Conservation (phyloP, 2,329 filamentous ascomycete genomes). For the Aspergillus sp. region DNA sequence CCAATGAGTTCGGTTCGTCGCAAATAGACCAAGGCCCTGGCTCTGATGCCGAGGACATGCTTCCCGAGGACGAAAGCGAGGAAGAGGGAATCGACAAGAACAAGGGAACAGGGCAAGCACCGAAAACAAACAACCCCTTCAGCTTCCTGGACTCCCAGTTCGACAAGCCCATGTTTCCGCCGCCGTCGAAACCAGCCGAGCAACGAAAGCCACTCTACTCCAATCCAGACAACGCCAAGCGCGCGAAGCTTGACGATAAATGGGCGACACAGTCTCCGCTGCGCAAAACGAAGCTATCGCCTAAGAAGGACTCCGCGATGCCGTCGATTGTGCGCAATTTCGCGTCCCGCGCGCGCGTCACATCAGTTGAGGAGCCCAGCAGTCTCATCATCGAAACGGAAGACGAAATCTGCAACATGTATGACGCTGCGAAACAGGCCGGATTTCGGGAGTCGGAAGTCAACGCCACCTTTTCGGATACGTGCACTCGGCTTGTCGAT, state of each 20-base stretch:
- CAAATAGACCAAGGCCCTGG: constrained; percentile 26
- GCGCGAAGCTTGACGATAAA: constrained; percentile 42
- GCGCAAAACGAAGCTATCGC: constrained; percentile 34
- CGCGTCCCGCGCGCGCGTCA: constrained; percentile 56
- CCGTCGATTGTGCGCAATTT: constrained; percentile 71
- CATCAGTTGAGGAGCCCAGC: constrained; percentile 66
- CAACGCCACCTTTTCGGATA: constrained; percentile 32
- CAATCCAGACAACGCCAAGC: constrained; percentile 43
- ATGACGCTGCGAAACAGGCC: constrained; percentile 45
- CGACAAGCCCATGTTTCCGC: constrained; percentile 20
- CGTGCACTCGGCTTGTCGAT: constrained; percentile 34
- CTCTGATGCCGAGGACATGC: constrained; percentile 37
- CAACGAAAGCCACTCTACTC: constrained; percentile 42
- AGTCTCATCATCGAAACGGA: constrained; percentile 75
- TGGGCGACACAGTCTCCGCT: constrained; percentile 37
- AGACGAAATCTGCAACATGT: constrained; percentile 64
- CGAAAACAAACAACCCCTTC: constrained; percentile 18
- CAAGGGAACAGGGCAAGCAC: constrained; percentile 26
- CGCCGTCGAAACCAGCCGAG: constrained; percentile 14
- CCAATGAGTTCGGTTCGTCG: constrained; percentile 26
- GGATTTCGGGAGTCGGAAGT: constrained; percentile 33
- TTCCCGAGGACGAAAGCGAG: constrained; percentile 33
- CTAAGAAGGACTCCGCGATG: constrained; percentile 61
- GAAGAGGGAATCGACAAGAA: constrained; percentile 41
- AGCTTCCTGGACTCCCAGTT: constrained; percentile 35